Evolutionary conservation across 768 basidiomycete genomes (phyloP), one percentile per base, ranked within the genome.

Genomic region (Phanerochaete sordida): DNA sequence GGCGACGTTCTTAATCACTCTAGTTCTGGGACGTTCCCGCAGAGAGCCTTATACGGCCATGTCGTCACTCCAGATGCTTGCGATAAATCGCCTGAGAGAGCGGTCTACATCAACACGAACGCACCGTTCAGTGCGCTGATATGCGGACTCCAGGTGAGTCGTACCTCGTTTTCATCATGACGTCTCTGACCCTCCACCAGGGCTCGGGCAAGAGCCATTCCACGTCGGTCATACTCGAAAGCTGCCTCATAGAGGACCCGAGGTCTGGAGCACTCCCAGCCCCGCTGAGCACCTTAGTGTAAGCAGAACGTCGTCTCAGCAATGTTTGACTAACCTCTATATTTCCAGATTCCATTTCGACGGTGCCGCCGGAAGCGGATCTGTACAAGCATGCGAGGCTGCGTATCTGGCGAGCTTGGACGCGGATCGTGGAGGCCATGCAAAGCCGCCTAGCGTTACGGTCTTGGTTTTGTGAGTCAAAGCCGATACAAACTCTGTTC

Each of bases 141-240:
- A 11, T 89, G 87, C 55, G 88, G 87, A 0, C 86, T 87, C 0
- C 88, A 88, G 73, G 59, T 60, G 21, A 13, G 59, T 33, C 7
- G 27, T 23, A 8, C 13, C 47, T 6, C 39, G 4, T 4, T 19
- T 19, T 11, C 11, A 19, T 43, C 47, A 45, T 24, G 4, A 3
- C 9, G 5, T 24, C 6, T 3, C 23, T 19, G 19, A 45, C 31
- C 5, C 11, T 7, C 11, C 11, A 27, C 26, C 31, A 61, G 60
- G 86, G 87, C 0, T 85, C 87, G 0, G 87, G 87, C 11, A 89
- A 89, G 64, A 87, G 85, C 0, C 87, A 89, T 47, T 88, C 86
- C 0, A 81, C 87, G 1, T 84, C 87, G 0, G 79, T 85, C 0
- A 74, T 89, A 7, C 64, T 89, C 0, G 87, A 89, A 67, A 84